phyloP scores from a whole-genome alignment of 257 asterid species.

The Scutellaria barbata region DNA sequence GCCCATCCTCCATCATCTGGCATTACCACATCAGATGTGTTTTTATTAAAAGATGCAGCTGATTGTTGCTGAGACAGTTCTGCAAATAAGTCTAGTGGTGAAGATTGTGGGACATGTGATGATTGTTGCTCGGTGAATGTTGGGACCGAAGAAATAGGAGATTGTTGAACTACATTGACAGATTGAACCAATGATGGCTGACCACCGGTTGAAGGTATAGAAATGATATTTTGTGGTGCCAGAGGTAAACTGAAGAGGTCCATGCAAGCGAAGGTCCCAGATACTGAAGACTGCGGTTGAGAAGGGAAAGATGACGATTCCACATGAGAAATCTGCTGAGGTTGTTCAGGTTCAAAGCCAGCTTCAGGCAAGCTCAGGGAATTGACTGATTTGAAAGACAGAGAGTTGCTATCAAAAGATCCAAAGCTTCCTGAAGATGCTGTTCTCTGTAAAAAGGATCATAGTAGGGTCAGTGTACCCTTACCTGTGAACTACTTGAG shows the following conservation, averaged over 20 bases:
- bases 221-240: slow-evolving; percentile 47
- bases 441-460: slow-evolving; percentile 57
- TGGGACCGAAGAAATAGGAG: slow-evolving; percentile 47
- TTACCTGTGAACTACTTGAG: background rate
- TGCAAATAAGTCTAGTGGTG: slow-evolving; percentile 56
- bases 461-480: slow-evolving; percentile 36
- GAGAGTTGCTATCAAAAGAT: slow-evolving; percentile 60
- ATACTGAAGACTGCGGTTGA: slow-evolving; percentile 40
- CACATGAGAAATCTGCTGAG: slow-evolving; percentile 41
- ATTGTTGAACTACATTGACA: slow-evolving; percentile 48
- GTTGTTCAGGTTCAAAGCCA: slow-evolving; percentile 48
- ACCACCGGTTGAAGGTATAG: slow-evolving; percentile 41
- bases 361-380: slow-evolving; percentile 42
- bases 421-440: slow-evolving; percentile 71
- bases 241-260: slow-evolving; percentile 58
- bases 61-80: slow-evolving; percentile 48
- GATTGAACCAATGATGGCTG: slow-evolving; percentile 46
- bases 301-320: slow-evolving; percentile 46
- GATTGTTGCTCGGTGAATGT: slow-evolving; percentile 48
- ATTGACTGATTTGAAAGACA: slow-evolving; percentile 48
- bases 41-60: slow-evolving; percentile 40
- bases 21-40: slow-evolving; percentile 34
- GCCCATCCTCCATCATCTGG: slow-evolving; percentile 54
- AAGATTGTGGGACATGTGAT: slow-evolving; percentile 41
- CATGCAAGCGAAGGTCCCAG: slow-evolving; percentile 40